A percentile compares a stretch with the other conserved stretches of the same genome.
These are phyloP conservation scores for Endocarpon pusillum DNA, from an alignment of 495 filamentous ascomycete species.

Conservation along the genomic window DNA sequence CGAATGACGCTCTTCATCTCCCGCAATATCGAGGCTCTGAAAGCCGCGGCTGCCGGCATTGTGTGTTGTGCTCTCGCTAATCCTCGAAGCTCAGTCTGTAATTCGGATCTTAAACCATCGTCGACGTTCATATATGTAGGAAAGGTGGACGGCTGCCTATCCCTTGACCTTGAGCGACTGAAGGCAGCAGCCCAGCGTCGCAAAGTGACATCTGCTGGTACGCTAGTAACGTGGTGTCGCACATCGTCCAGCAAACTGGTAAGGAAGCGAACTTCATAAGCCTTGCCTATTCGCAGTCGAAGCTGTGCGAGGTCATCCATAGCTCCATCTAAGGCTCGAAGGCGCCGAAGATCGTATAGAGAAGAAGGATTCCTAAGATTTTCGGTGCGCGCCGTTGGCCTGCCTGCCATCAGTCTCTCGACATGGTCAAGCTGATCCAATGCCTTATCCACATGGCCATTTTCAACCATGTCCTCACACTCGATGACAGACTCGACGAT, in stretches of 20 bases:
- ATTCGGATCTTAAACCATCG: slow-evolving; percentile 45
- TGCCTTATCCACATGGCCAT: slow-evolving; percentile 62
- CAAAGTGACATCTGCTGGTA: slow-evolving; percentile 55
- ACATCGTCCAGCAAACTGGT: slow-evolving; percentile 64
- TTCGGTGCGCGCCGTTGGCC: slow-evolving; percentile 22
- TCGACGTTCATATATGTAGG: slow-evolving; percentile 60
- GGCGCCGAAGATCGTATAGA: slow-evolving; percentile 56
- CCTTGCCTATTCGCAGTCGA: slow-evolving; percentile 65
- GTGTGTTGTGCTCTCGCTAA: slow-evolving; percentile 64
- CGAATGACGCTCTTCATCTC: slow-evolving; percentile 82
- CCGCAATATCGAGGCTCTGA: slow-evolving; percentile 69
- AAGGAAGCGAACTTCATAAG: slow-evolving; percentile 69
- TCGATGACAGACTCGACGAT: slow-evolving; percentile 58
- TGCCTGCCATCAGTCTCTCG: slow-evolving; percentile 62
- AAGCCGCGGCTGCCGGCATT: slow-evolving; percentile 61
- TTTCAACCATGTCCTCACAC: slow-evolving; percentile 69
- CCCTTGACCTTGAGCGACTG: slow-evolving; percentile 44
- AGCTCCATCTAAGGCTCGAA: slow-evolving; percentile 68
- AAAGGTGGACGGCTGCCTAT: slow-evolving; percentile 45
- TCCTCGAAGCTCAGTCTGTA: slow-evolving; percentile 54
- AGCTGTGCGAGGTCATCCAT: slow-evolving; percentile 57
- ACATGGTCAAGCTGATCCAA: slow-evolving; percentile 57
- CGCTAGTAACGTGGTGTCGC: slow-evolving; percentile 60
- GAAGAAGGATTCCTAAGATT: no score
- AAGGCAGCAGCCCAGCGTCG: slow-evolving; percentile 55